These are phyloP conservation scores for Aureobasidium uvarum DNA, from an alignment of 2,329 filamentous ascomycete species.

Conservation along the genomic window DNA sequence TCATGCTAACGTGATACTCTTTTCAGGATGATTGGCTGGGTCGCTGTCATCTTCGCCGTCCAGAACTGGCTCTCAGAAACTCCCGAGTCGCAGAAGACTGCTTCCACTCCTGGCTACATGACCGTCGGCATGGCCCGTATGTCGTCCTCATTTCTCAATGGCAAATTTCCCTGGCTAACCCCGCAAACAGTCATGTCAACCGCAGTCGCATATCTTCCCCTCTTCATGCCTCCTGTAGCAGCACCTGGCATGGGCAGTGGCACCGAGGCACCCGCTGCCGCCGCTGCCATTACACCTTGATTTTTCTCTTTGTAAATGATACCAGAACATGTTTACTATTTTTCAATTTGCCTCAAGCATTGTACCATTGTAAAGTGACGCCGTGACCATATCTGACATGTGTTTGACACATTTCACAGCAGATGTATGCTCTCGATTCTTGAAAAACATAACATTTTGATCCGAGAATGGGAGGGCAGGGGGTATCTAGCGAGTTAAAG, in stretches of 20 bases:
- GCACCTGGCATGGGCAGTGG: conserved; percentile 29
- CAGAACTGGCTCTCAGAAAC: conserved; percentile 78
- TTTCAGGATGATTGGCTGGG: conserved; percentile 64
- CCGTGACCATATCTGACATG: background rate
- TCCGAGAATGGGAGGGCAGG: conserved; percentile 5
- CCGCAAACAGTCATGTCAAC: conserved; percentile 44
- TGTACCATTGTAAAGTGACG: background rate
- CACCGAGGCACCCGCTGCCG: conserved; percentile 29
- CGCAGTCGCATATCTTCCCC: conserved; percentile 58
- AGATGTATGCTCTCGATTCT: background rate
- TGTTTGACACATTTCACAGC: background rate
- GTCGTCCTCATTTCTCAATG: conserved; percentile 38
- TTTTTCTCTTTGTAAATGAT: conserved; percentile 3
- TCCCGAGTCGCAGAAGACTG: conserved; percentile 61
- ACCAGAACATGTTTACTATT: conserved; percentile 15
- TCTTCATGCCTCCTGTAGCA: conserved; percentile 60
- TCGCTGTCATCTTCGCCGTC: conserved; percentile 68
- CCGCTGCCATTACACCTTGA: conserved; percentile 18
- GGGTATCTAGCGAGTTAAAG: conserved; percentile 18
- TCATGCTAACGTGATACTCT: background rate
- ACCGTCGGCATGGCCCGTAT: conserved; percentile 75
- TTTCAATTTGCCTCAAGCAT: background rate
- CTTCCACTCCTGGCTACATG: conserved; percentile 69
- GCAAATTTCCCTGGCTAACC: conserved; percentile 17
- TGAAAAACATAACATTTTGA: conserved; percentile 10